Conservation (phyloP, 176 grass and related monocot genomes). For the Musa troglodytarum region DNA sequence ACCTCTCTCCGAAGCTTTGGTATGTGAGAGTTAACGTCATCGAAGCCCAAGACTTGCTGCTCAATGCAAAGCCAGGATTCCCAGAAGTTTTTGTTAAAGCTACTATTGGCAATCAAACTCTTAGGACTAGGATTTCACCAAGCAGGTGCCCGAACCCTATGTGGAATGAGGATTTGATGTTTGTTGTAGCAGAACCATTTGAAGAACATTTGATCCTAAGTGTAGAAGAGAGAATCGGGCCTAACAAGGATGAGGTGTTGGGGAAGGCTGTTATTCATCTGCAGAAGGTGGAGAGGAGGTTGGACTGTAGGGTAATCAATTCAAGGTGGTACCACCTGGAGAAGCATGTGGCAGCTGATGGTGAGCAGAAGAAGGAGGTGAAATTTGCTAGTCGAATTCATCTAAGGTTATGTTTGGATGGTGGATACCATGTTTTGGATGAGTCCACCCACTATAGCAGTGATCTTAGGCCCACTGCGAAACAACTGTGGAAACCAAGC, state of each 20-base stretch:
- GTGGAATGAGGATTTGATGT: conserved; percentile 77
- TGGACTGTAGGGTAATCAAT: conserved; percentile 35
- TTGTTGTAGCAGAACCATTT: conserved; percentile 56
- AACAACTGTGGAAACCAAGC: conserved; percentile 49
- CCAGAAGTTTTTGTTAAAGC: conserved; percentile 53
- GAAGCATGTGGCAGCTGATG: conserved; percentile 39
- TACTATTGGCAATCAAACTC: conserved; percentile 36
- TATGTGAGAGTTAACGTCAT: conserved; percentile 58
- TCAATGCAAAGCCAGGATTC: conserved; percentile 30
- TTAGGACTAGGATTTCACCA: conserved; percentile 32
- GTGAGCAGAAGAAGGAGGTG: conserved; percentile 46
- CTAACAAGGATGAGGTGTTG: conserved; percentile 50
- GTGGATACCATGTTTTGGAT: conserved; percentile 48
- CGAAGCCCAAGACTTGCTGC: conserved; percentile 47
- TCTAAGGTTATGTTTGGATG: conserved; percentile 49
- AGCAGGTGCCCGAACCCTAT: conserved; percentile 36
- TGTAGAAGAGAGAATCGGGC: conserved; percentile 38
- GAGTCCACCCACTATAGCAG: conserved; percentile 54
- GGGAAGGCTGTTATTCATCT: conserved; percentile 37
- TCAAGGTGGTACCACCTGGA: conserved; percentile 50
- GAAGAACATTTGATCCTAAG: conserved; percentile 60
- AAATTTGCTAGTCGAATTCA: conserved; percentile 65
- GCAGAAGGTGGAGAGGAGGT: conserved; percentile 40
- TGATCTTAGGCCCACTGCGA: conserved; percentile 51
- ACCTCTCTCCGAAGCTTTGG: conserved; percentile 64